phyloP scores from a whole-genome alignment of 1,139 yeast species.

The Hyphopichia burtonii region DNA sequence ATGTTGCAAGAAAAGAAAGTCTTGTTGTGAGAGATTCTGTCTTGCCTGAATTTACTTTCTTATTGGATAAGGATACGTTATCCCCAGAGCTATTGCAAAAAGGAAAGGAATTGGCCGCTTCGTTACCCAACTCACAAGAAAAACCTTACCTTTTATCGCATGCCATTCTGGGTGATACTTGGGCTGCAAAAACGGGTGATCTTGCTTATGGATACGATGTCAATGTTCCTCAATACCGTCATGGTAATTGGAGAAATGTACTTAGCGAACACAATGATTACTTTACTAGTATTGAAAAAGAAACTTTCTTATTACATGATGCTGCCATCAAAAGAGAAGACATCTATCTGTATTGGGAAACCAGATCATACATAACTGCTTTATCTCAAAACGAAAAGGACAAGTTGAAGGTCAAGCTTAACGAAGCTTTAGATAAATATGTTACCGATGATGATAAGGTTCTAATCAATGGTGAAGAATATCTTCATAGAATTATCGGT shows the following conservation, averaged over 20 bases:
- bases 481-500: constrained; percentile 26
- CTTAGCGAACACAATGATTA: constrained; percentile 25
- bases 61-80: constrained; percentile 11
- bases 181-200: constrained; percentile 27
- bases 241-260: constrained; percentile 46
- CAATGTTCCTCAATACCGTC: constrained; percentile 60
- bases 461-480: constrained; percentile 8
- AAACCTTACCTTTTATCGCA: constrained; percentile 8
- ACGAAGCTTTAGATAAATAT: constrained; percentile 17
- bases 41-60: constrained; percentile 10
- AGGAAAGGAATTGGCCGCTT: neutral
- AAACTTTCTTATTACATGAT: constrained; percentile 31
- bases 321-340: constrained; percentile 26
- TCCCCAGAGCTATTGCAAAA: neutral
- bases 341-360: constrained; percentile 55
- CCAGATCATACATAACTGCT: constrained; percentile 57
- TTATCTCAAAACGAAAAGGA: constrained; percentile 36
- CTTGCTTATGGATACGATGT: constrained; percentile 28
- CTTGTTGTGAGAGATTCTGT: neutral
- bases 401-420: constrained; percentile 28
- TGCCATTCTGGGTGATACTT: constrained; percentile 9
- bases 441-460: constrained; percentile 17
- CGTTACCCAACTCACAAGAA: neutral
- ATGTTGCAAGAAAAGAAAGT: constrained; percentile 23
- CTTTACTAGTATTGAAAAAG: constrained; percentile 28